phyloP scores from a whole-genome alignment of 1,284 basidiomycete genomes.

The Ceratobasidium sp. region DNA sequence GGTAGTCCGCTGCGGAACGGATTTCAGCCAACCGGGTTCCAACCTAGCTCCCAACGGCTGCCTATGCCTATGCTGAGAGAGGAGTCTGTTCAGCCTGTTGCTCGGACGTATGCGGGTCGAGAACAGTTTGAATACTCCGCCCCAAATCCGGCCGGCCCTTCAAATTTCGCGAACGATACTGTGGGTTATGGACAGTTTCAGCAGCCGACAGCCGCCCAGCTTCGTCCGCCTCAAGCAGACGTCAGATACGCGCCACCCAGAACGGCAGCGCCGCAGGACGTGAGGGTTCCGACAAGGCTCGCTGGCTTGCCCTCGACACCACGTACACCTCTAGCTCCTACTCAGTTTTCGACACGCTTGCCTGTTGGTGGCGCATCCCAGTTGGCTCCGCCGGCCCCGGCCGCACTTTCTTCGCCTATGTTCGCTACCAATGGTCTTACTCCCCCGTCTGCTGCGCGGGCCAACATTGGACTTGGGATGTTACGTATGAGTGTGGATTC shows the following conservation, averaged over 20 bases:
- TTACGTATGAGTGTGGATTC: conserved; percentile 40
- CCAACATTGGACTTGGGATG: conserved; percentile 31
- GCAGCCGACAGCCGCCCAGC: not conserved
- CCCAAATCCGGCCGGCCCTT: not conserved
- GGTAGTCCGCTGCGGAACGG: not conserved
- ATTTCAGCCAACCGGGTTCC: not conserved
- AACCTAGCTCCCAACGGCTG: not conserved
- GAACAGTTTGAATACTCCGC: not conserved
- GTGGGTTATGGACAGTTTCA: no score
- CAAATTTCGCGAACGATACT: no score
- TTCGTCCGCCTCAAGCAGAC: not conserved
- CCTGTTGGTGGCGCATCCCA: no score
- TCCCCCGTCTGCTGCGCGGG: not conserved
- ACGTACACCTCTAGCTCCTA: not conserved
- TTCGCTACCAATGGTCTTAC: not conserved
- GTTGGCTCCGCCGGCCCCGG: not conserved
- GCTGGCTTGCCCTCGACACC: not conserved
- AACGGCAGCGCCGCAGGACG: not conserved
- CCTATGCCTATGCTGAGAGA: not conserved
- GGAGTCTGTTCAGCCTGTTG: not conserved
- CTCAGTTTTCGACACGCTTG: no score
- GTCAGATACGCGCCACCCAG: not conserved
- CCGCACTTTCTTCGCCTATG: not conserved
- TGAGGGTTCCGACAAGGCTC: not conserved
- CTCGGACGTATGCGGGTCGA: not conserved